Evolutionary conservation across 805 yeast species (phyloP).

Genomic region (Barnettozyma populi): DNA sequence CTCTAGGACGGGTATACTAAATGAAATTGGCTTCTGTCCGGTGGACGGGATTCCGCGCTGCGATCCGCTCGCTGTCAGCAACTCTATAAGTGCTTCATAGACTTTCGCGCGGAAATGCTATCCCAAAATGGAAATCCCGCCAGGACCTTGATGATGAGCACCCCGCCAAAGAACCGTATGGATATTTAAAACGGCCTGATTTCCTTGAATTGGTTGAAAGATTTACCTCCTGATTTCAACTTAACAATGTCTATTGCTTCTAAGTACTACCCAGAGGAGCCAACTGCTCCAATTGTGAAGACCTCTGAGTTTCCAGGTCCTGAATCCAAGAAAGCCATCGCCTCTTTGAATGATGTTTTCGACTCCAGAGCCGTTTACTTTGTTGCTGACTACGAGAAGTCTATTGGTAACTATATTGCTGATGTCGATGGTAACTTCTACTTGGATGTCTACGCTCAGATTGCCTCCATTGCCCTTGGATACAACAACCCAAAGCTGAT

Average conservation of each 20-base stretch:
- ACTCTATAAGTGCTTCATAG: too few species aligned
- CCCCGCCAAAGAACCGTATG: background rate
- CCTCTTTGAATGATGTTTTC: slow-evolving; percentile 53
- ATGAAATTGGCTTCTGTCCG: background rate
- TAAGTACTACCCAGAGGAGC: slow-evolving; percentile 74
- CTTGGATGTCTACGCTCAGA: slow-evolving; percentile 77
- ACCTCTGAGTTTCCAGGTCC: slow-evolving; percentile 77
- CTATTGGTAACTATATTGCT: slow-evolving; percentile 71
- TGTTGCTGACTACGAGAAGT: slow-evolving; percentile 69
- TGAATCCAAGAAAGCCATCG: slow-evolving; percentile 45
- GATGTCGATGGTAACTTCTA: slow-evolving; percentile 75
- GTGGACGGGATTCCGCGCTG: background rate
- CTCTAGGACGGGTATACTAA: background rate
- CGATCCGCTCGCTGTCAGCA: background rate
- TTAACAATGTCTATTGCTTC: slow-evolving; percentile 39
- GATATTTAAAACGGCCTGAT: background rate
- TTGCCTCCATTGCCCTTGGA: slow-evolving; percentile 80
- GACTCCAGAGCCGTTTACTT: slow-evolving; percentile 73
- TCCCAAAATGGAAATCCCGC: slow-evolving; percentile 5
- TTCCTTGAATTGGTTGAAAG: background rate
- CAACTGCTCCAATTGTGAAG: slow-evolving; percentile 57
- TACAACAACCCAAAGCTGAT: slow-evolving; percentile 77
- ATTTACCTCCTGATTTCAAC: background rate
- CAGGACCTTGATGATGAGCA: background rate
- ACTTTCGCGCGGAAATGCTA: background rate